Percentiles rank a stretch among this genome's conserved stretches.
phyloP scores from a whole-genome alignment of 2,329 filamentous ascomycete genomes.

The Penicillium crustosum region DNA sequence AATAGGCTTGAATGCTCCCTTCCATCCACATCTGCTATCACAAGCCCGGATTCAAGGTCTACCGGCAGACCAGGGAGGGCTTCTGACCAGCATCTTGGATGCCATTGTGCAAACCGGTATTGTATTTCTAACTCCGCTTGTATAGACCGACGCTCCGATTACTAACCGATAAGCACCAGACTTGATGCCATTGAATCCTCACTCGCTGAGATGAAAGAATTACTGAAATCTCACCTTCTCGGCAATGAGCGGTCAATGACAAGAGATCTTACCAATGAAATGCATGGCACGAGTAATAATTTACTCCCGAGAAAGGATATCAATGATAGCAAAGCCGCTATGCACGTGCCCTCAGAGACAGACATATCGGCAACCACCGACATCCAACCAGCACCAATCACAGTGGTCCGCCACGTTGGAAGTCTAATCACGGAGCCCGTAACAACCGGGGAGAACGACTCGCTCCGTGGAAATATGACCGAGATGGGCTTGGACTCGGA shows the following conservation, averaged over 20 bases:
- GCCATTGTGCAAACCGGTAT: conserved; percentile 7
- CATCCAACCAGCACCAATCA: conserved; percentile 11
- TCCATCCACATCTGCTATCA: conserved; percentile 5
- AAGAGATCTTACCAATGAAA: background rate
- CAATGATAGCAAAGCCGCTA: conserved; percentile 1
- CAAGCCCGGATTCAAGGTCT: background rate
- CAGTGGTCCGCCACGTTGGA: conserved; percentile 11
- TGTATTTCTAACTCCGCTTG: background rate
- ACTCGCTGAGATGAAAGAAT: conserved; percentile 8
- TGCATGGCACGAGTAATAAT: background rate
- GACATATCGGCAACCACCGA: conserved; percentile 4
- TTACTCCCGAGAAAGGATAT: background rate
- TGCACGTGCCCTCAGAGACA: background rate
- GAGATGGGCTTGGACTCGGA: conserved; percentile 10
- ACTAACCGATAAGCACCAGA: background rate
- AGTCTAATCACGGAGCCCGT: conserved; percentile 11
- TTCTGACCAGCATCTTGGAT: background rate
- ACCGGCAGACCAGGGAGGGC: background rate
- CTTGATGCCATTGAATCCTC: conserved; percentile 6
- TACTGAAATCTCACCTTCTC: conserved; percentile 5
- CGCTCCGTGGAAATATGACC: conserved; percentile 7
- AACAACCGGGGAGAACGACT: conserved; percentile 5
- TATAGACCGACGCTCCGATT: background rate
- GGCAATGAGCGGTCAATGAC: background rate
- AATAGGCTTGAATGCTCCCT: conserved; percentile 11